Evolutionary conservation across 805 yeast genomes (phyloP), one percentile per base, ranked within the genome.

Genomic region (Diddensiella caesifluorescens): DNA sequence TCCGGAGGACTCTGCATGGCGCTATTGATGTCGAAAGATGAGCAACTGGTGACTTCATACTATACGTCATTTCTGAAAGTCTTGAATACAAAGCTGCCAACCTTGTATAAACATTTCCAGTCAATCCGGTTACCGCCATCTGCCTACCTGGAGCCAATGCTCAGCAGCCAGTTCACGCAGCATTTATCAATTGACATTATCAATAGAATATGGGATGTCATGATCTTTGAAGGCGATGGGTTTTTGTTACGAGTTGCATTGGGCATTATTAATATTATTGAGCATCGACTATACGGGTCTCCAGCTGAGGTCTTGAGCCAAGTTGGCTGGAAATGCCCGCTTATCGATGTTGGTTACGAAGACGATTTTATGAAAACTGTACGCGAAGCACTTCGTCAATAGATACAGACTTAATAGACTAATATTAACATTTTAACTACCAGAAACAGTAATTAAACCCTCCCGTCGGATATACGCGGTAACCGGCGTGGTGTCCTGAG

Each of bases 211-310:
- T 52, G 82, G 46, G 89, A 82, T 55, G 64, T 80, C 4, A 70
- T 69, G 55, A 55, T 79, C 7, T 79, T 79, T 55, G 86, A 80
- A 54, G 79, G 80, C 5, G 83, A 76, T 49, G 60, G 71, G 1
- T 67, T 79, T 48, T 54, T 81, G 37, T 59, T 77, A 32, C 67
- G 81, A 16, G 68, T 71, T 7, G 63, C 73, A 1, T 56, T 81
- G n/a, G 83, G 77, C 0, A 55, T 79, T 10, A 54, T 82, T 32
- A 65, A 67, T 19, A 63, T 65, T 31, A 60, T 75, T 15, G 73
- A 71, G 35, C 73, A 68, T 44, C 73, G 71, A 50, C 63, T 80
- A 23, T 77, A 68, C 54, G 83, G 79, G 2, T 50, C 67, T 29
- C 64, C 63, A 35, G 52, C 62, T 18, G 84, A 78, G 52, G 61